Conservation (phyloP, 1,139 yeast genomes). For the Kurtzmaniella quercitrusa region DNA sequence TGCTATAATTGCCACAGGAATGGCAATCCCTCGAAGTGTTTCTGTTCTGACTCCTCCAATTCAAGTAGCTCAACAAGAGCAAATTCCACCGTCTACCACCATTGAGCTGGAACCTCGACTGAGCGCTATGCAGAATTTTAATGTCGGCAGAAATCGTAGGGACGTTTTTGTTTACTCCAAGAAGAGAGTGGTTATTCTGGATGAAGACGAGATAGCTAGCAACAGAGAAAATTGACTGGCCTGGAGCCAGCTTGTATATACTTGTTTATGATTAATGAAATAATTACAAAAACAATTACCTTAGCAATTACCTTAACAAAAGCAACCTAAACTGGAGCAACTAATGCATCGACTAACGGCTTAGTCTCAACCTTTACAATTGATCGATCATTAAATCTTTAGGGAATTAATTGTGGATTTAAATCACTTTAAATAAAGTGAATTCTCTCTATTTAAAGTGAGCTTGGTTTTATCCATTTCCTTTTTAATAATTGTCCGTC, state of each 20-base stretch:
- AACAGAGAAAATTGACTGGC: neutral
- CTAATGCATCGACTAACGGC: too few relatives aligned
- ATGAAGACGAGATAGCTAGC: neutral
- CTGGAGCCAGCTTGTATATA: neutral
- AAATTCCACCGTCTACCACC: neutral
- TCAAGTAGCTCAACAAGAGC: conserved; percentile 8
- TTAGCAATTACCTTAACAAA: too few relatives aligned
- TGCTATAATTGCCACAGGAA: conserved; percentile 54
- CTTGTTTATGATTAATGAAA: neutral
- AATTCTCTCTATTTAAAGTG: too few relatives aligned
- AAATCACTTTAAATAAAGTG: too few relatives aligned
- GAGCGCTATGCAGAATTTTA: conserved; percentile 1
- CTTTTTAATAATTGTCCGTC: too few relatives aligned
- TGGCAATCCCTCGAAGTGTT: conserved; percentile 55
- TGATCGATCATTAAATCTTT: too few relatives aligned
- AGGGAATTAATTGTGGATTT: too few relatives aligned
- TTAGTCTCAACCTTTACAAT: too few relatives aligned
- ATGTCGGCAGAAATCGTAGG: conserved; percentile 22
- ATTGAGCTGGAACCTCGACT: neutral
- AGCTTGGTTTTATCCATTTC: too few relatives aligned
- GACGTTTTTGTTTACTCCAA: conserved; percentile 57
- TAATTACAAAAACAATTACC: too few relatives aligned
- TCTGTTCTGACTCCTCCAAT: conserved; percentile 30
- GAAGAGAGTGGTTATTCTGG: conserved; percentile 47
- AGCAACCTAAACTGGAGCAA: too few relatives aligned